phyloP scores from a whole-genome alignment of 495 filamentous ascomycete species.

The Sphaerosporella brunnea region DNA sequence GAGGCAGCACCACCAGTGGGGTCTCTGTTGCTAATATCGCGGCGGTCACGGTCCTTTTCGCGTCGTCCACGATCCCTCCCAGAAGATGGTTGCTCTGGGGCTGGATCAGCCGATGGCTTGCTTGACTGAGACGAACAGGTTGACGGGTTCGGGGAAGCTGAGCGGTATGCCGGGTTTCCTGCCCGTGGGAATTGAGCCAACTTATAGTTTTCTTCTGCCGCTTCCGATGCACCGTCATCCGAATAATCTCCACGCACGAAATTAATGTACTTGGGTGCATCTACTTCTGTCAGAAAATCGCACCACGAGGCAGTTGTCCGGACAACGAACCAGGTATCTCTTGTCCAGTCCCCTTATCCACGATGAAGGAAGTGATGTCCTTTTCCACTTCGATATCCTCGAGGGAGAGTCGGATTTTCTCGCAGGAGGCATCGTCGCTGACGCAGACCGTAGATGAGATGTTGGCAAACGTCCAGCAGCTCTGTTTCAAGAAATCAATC shows the following conservation, averaged over 20 bases:
- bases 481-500: conserved; percentile 90
- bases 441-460: conserved; percentile 97
- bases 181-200: conserved; percentile 89
- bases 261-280: conserved; percentile 95
- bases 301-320: too few relatives aligned
- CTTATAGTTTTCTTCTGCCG: conserved; percentile 71
- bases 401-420: conserved; percentile 86
- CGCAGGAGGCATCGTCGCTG: conserved; percentile 91
- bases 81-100: not conserved
- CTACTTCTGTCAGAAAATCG: too few relatives aligned
- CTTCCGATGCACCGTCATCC: conserved; percentile 62
- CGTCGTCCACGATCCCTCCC: conserved; percentile 11
- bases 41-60: conserved; percentile 15
- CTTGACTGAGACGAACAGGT: conserved; percentile 18
- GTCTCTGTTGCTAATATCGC: conserved; percentile 11
- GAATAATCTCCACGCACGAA: conserved; percentile 75
- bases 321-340: conserved; percentile 54
- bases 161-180: conserved; percentile 88
- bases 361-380: conserved; percentile 82
- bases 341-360: conserved; percentile 74
- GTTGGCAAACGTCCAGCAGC: conserved; percentile 94
- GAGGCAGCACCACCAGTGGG: conserved; percentile 12
- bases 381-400: conserved; percentile 94
- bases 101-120: conserved; percentile 1
- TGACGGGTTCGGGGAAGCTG: conserved; percentile 63